phyloP scores from a whole-genome alignment of 164 flowering plant genomes.

The Vitis rotundifolia region DNA sequence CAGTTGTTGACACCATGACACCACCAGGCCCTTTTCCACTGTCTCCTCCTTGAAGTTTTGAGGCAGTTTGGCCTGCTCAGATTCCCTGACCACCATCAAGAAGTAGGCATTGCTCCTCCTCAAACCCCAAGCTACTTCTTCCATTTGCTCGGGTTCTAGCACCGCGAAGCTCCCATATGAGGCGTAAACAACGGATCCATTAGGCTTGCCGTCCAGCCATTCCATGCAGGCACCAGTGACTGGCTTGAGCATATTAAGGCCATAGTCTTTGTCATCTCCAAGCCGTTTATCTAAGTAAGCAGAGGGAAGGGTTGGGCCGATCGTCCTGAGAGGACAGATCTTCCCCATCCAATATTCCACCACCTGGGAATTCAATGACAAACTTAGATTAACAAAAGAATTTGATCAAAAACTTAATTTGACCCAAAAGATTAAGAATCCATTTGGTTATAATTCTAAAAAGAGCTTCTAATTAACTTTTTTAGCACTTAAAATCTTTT shows the following conservation, averaged over 20 bases:
- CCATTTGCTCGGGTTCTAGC: conserved; percentile 6
- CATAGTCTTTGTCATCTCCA: conserved; percentile 7
- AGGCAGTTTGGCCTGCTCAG: background rate
- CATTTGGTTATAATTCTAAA: too few species aligned
- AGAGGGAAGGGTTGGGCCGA: conserved; percentile 38
- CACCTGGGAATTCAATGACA: conserved; percentile 13
- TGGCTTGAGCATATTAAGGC: background rate
- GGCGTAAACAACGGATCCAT: conserved; percentile 2
- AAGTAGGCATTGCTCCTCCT: background rate
- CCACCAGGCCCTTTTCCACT: background rate
- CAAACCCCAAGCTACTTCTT: conserved; percentile 7
- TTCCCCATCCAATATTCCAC: conserved; percentile 25
- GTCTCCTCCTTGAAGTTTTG: background rate
- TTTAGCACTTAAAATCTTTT: too few species aligned
- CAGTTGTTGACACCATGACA: conserved; percentile 2
- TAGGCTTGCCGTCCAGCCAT: conserved; percentile 3
- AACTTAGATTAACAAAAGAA: too few species aligned
- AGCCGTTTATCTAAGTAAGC: conserved; percentile 25
- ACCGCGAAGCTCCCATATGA: background rate
- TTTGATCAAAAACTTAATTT: too few species aligned
- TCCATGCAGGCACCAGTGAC: background rate
- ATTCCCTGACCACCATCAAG: conserved; percentile 8
- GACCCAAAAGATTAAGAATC: too few species aligned
- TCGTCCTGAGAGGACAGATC: conserved; percentile 14
- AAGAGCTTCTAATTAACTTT: too few species aligned